Base-by-base conservation (phyloP, 2,329 filamentous ascomycete genomes). In the Fusarium pseudocircinatum region DNA sequence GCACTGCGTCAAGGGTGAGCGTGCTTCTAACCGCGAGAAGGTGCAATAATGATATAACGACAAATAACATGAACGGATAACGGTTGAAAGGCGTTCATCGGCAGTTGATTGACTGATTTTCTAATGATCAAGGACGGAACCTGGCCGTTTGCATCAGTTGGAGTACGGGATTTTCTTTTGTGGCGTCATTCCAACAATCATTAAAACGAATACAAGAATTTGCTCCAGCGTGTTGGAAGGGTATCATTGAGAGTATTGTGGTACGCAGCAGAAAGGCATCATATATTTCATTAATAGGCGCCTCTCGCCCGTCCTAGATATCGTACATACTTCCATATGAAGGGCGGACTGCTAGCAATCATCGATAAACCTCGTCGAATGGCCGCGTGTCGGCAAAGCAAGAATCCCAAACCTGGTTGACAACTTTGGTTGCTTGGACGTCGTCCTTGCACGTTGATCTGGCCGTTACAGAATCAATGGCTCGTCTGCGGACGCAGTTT, bases 371-470 rank as follows among this genome's bases (percentile, higher is more conserved):
- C 81, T 98, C 96, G 82, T 98, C 95, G 83, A 99, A 99, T 5
- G 96, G 96, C 79, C 96, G 87, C 8, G 96, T 98, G 83, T 99
- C 96, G 58, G 90, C 86, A 81, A 97, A 99, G 82, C 96, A 99
- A 78, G 95, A 98, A 76, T 97, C 95, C 94, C 96, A 99, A n/a
- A 99, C 96, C 83, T 97, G 92, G 83, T 98, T 96, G 65, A 99
- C 94, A 32, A 97, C 91, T 84, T 93, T 94, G 58, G 90, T 89
- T 8, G 96, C 96, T 75, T 98, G 94, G 20, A 91, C 91, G 77
- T 97, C 92, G 82, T 97, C 93, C 81, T 93, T 94, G 80, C 95
- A 96, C 52, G 88, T 87, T 22, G 95, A 94, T 69, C 96, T 87
- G 39, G 89, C 91, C 85, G 91, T 89, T 76, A 99, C 90, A 28